Evolutionary conservation across 495 filamentous ascomycete genomes (phyloP).

Genomic region (Tuber brumale): DNA sequence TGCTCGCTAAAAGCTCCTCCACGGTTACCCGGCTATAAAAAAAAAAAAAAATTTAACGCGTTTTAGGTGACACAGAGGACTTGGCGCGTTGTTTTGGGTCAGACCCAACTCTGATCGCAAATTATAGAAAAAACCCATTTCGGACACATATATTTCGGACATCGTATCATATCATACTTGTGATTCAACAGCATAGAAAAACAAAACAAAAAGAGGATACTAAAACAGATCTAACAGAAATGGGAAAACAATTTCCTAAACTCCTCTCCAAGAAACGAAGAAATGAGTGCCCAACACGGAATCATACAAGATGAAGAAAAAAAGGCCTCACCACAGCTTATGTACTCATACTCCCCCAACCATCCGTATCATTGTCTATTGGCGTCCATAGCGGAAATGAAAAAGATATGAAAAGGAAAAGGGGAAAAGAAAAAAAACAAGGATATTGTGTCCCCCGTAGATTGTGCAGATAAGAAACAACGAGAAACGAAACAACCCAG

Average conservation of each 20-base stretch:
- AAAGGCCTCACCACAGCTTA: background rate
- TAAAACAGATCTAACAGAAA: background rate
- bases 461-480: conserved; percentile 8
- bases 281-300: background rate
- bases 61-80: background rate
- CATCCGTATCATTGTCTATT: background rate
- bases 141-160: background rate
- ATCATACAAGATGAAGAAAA: background rate
- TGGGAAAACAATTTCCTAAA: background rate
- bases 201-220: background rate
- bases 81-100: background rate
- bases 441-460: conserved; percentile 2
- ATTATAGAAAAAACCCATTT: background rate
- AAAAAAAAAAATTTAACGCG: background rate
- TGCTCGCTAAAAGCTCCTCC: background rate
- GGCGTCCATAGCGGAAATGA: background rate
- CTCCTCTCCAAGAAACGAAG: background rate
- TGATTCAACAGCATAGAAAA: background rate
- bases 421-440: background rate
- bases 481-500: background rate
- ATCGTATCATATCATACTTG: background rate
- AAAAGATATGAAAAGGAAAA: background rate
- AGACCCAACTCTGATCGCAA: background rate
- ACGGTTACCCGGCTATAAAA: background rate
- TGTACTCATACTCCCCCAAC: background rate